Evolutionary conservation across 306 rosid species (phyloP).

Genomic region (Senna tora): DNA sequence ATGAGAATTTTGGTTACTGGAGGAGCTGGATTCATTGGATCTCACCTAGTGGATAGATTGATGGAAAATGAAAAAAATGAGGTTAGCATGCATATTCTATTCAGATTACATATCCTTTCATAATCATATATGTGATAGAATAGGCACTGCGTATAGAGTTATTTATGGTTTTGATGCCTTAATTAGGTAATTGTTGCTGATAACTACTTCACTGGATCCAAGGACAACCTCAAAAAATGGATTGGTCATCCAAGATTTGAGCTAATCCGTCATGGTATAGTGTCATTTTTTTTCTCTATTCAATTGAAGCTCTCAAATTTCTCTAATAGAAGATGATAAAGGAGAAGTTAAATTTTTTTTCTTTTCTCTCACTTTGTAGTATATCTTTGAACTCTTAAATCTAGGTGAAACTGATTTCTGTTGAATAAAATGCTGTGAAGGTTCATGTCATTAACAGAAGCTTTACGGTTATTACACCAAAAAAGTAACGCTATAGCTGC

Average conservation of each 20-base stretch:
- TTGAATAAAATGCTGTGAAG: slow-evolving; percentile 9
- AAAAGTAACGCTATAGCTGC: slow-evolving; percentile 5
- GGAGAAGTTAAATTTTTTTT: not conserved
- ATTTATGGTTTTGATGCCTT: slow-evolving; percentile 25
- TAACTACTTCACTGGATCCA: slow-evolving; percentile 94
- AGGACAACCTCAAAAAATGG: slow-evolving; percentile 91
- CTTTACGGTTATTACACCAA: slow-evolving; percentile 19
- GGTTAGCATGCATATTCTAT: slow-evolving; percentile 46
- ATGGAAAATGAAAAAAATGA: slow-evolving; percentile 96
- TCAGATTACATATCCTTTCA: not conserved
- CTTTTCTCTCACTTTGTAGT: not conserved
- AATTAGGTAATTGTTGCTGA: slow-evolving; percentile 88
- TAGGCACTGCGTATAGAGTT: not conserved
- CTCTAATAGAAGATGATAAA: slow-evolving; percentile 10
- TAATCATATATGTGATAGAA: slow-evolving; percentile 27
- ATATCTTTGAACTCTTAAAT: slow-evolving; percentile 19
- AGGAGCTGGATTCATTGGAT: slow-evolving; percentile 99
- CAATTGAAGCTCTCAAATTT: slow-evolving; percentile 15
- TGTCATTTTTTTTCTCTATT: slow-evolving; percentile 25
- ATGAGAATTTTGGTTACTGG: slow-evolving; percentile 96
- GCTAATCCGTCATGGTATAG: slow-evolving; percentile 93
- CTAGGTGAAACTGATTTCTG: slow-evolving; percentile 18
- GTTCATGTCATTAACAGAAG: slow-evolving; percentile 16
- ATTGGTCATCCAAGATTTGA: slow-evolving; percentile 97
- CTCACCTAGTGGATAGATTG: slow-evolving; percentile 94